Evolutionary conservation across 2,329 filamentous ascomycete species (phyloP).

Genomic region (Daldinia sp.): DNA sequence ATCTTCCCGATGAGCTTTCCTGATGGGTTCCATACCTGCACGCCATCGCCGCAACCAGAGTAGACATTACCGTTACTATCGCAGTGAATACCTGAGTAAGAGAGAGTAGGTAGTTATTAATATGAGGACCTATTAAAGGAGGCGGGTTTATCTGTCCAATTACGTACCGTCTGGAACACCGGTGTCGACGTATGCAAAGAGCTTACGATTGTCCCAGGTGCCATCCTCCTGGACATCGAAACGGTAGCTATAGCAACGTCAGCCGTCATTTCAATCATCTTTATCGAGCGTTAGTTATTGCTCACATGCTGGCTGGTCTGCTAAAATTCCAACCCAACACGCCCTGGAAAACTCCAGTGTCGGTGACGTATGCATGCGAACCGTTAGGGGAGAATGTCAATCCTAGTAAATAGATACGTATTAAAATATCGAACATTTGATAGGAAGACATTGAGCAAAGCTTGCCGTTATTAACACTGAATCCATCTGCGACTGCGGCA

Average conservation of each 20-base stretch:
- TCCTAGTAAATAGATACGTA: conserved; percentile 50
- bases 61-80: conserved; percentile 69
- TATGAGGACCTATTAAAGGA: not conserved
- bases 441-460: not conserved
- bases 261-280: not conserved
- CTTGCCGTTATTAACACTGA: conserved; percentile 65
- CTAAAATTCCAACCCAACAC: conserved; percentile 58
- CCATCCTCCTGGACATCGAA: conserved; percentile 61
- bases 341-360: conserved; percentile 64
- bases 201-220: conserved; percentile 61
- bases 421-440: not conserved
- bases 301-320: conserved; percentile 62
- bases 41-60: conserved; percentile 62
- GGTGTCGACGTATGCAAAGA: conserved; percentile 67
- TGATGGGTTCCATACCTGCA: conserved; percentile 62
- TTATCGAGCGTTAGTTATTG: not conserved
- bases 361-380: conserved; percentile 65
- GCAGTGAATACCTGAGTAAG: conserved; percentile 65
- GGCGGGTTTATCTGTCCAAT: not conserved
- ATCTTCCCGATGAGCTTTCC: conserved; percentile 69
- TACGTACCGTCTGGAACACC: conserved; percentile 69
- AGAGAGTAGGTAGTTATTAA: not conserved
- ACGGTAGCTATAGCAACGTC: conserved; percentile 55
- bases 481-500: conserved; percentile 68
- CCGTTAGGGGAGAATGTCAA: conserved; percentile 68